Percentiles rank a stretch among this genome's conserved stretches.
Evolutionary conservation across 306 rosid genomes (phyloP).

Genomic region (Prosopis cineraria): DNA sequence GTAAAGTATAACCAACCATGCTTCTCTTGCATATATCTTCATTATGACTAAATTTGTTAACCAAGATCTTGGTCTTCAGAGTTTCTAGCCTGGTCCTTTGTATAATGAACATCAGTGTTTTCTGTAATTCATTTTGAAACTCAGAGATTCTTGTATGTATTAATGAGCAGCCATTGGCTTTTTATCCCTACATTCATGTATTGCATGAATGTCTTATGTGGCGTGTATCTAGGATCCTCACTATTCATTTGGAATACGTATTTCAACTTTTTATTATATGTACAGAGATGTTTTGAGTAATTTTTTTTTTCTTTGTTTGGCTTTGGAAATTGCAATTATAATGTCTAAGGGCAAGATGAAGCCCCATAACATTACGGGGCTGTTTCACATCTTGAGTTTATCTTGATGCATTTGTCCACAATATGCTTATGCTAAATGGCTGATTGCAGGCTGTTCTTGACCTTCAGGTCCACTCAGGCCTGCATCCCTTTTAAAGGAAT

Average conservation of each 20-base stretch:
- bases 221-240: background rate
- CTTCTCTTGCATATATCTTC: slow-evolving; percentile 52
- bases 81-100: slow-evolving; percentile 43
- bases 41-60: slow-evolving; percentile 47
- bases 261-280: background rate
- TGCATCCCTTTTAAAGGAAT: background rate
- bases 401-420: background rate
- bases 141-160: slow-evolving; percentile 40
- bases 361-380: background rate
- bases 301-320: background rate
- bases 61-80: slow-evolving; percentile 47
- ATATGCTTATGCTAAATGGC: background rate
- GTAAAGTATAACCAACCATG: slow-evolving; percentile 57
- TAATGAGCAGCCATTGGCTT: slow-evolving; percentile 38
- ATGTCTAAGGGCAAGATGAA: background rate
- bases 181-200: slow-evolving; percentile 9
- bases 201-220: slow-evolving; percentile 6
- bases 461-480: background rate
- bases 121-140: slow-evolving; percentile 28
- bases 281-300: background rate
- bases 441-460: background rate
- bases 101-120: slow-evolving; percentile 44
- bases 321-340: background rate
- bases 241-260: background rate
- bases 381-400: background rate